phyloP scores from a whole-genome alignment of 768 basidiomycete genomes.

The Leucosporidium scottii region DNA sequence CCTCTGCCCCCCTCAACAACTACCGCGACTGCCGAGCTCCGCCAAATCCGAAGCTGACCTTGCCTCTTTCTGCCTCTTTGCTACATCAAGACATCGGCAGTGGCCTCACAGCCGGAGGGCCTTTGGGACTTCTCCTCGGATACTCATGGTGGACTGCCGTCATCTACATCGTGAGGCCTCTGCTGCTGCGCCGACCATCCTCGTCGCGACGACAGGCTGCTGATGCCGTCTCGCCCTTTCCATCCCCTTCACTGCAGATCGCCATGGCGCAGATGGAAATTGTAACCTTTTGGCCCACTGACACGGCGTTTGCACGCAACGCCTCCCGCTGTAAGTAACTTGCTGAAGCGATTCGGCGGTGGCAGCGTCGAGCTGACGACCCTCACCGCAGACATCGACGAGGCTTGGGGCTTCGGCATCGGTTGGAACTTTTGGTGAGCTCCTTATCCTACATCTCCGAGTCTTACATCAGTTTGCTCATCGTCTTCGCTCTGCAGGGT shows the following conservation, averaged over 20 bases:
- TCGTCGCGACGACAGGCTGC: slow-evolving; percentile 51
- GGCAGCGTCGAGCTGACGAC: not conserved
- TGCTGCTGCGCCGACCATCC: slow-evolving; percentile 46
- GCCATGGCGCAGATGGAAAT: slow-evolving; percentile 30
- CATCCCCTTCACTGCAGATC: slow-evolving; percentile 41
- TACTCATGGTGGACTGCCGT: slow-evolving; percentile 1
- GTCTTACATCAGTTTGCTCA: too few relatives aligned
- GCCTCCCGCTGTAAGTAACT: slow-evolving; percentile 42
- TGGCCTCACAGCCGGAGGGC: not conserved
- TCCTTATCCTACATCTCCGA: too few relatives aligned
- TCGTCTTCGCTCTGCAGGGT: slow-evolving; percentile 19
- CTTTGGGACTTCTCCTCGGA: not conserved
- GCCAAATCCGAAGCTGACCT: not conserved
- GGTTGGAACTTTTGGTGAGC: slow-evolving; percentile 37
- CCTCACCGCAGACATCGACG: not conserved
- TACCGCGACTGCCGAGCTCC: too few relatives aligned
- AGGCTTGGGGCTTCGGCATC: slow-evolving; percentile 25
- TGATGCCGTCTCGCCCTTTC: slow-evolving; percentile 48
- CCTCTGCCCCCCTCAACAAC: too few relatives aligned
- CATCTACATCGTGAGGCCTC: slow-evolving; percentile 46
- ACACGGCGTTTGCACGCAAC: slow-evolving; percentile 46
- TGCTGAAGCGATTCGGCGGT: slow-evolving; percentile 41
- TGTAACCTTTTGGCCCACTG: slow-evolving; percentile 38
- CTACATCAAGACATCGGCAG: not conserved
- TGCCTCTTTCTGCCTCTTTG: not conserved